Conservation (phyloP, 768 basidiomycete species). For the Tylopilus vinaceipallidus region DNA sequence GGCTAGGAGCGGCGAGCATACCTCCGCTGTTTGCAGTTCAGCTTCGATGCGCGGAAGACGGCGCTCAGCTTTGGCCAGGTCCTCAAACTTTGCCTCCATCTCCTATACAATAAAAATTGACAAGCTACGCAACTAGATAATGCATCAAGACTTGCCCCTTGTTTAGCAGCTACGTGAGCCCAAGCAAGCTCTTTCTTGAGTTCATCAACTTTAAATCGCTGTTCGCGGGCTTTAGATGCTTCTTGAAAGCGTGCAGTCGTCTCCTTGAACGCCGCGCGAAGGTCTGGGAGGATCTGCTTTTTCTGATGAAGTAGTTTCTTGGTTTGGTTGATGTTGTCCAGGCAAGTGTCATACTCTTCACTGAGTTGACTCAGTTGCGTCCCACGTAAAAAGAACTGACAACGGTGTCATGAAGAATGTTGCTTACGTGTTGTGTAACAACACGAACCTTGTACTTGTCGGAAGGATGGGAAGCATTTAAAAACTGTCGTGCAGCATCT, state of each 20-base stretch:
- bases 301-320: slow-evolving; percentile 66
- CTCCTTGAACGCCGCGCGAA: slow-evolving; percentile 56
- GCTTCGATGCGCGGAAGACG: slow-evolving; percentile 41
- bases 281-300: slow-evolving; percentile 74
- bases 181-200: slow-evolving; percentile 84
- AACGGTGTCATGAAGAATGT: slow-evolving; percentile 2
- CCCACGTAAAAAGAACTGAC: slow-evolving; percentile 89
- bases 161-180: slow-evolving; percentile 76
- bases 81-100: slow-evolving; percentile 40
- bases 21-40: slow-evolving; percentile 40
- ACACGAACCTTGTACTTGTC: slow-evolving; percentile 84
- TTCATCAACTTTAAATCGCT: slow-evolving; percentile 63
- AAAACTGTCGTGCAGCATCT: slow-evolving; percentile 60
- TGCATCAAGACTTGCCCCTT: slow-evolving; percentile 44
- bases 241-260: slow-evolving; percentile 63
- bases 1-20: slow-evolving; percentile 14
- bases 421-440: too few relatives aligned
- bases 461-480: slow-evolving; percentile 73
- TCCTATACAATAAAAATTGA: slow-evolving; percentile 33
- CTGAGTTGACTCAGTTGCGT: slow-evolving; percentile 87
- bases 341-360: slow-evolving; percentile 79
- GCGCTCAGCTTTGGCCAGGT: slow-evolving; percentile 38
- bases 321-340: slow-evolving; percentile 70
- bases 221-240: slow-evolving; percentile 70
- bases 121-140: background rate